These are phyloP conservation scores for Ustilago hordei DNA, from an alignment of 1,284 basidiomycete species.

Conservation along the genomic window DNA sequence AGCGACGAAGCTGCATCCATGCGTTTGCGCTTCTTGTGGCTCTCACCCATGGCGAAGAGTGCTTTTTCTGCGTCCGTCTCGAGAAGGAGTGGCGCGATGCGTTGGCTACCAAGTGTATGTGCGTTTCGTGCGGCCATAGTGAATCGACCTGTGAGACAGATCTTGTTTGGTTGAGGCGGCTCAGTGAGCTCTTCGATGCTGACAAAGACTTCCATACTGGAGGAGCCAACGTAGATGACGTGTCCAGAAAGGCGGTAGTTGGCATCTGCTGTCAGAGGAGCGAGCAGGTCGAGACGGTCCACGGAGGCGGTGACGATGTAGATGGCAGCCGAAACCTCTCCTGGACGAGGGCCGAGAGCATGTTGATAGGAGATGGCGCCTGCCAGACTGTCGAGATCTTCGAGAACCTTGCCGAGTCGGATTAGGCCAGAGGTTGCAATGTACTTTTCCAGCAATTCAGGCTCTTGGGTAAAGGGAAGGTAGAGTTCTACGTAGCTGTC, in stretches of 20 bases:
- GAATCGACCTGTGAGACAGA: constrained; percentile 69
- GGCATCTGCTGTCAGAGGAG: constrained; percentile 46
- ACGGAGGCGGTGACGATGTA: constrained; percentile 71
- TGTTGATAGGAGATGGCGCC: constrained; percentile 68
- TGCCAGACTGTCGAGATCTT: constrained; percentile 69
- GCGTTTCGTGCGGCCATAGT: constrained; percentile 69
- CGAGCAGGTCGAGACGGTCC: constrained; percentile 66
- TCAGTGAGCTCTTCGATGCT: constrained; percentile 66
- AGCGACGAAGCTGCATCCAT: constrained; percentile 56
- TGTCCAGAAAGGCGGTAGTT: constrained; percentile 59
- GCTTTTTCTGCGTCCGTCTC: constrained; percentile 61
- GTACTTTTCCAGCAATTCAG: constrained; percentile 66
- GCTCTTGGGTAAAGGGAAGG: constrained; percentile 65
- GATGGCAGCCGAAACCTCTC: constrained; percentile 59
- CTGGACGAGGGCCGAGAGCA: constrained; percentile 66
- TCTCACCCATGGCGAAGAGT: constrained; percentile 67
- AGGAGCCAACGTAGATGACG: constrained; percentile 63
- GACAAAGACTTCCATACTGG: constrained; percentile 69
- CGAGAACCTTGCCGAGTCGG: constrained; percentile 69
- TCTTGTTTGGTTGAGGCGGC: constrained; percentile 37
- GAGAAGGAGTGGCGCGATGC: constrained; percentile 60
- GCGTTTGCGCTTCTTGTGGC: constrained; percentile 65
- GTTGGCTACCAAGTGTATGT: constrained; percentile 54
- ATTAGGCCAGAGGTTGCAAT: constrained; percentile 68
- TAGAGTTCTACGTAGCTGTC: constrained; percentile 69